These are phyloP conservation scores for Globisporangium acanthophoron DNA, from an alignment of 352 stramenopile genomes.

Conservation along the genomic window DNA sequence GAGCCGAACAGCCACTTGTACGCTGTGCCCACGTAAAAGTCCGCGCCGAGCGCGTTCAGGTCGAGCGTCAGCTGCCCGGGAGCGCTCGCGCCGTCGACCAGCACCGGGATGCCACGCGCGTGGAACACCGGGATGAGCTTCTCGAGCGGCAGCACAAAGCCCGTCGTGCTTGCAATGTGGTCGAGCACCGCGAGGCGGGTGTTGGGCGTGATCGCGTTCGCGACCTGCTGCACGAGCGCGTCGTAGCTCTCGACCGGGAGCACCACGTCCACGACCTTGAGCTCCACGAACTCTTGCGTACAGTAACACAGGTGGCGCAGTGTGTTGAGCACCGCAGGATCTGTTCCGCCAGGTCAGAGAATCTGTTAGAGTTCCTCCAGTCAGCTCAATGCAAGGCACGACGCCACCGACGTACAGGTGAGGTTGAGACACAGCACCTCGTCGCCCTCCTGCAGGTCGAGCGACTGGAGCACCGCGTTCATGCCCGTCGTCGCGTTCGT, in stretches of 20 bases:
- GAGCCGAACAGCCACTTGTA: slow-evolving; percentile 87
- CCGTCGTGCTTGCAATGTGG: slow-evolving; percentile 74
- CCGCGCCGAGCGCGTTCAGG: slow-evolving; percentile 51
- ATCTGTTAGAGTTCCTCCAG: neutral
- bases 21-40: slow-evolving; percentile 81
- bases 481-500: slow-evolving; percentile 82
- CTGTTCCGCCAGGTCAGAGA: slow-evolving; percentile 20
- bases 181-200: slow-evolving; percentile 81
- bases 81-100: slow-evolving; percentile 76
- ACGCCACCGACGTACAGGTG: slow-evolving; percentile 48
- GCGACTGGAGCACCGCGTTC: slow-evolving; percentile 78
- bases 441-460: slow-evolving; percentile 83
- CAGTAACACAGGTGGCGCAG: slow-evolving; percentile 81
- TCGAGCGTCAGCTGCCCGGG: slow-evolving; percentile 71
- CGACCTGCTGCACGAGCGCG: slow-evolving; percentile 60
- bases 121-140: slow-evolving; percentile 83
- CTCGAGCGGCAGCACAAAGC: slow-evolving; percentile 75
- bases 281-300: slow-evolving; percentile 85
- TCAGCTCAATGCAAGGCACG: neutral
- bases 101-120: slow-evolving; percentile 62
- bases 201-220: slow-evolving; percentile 70
- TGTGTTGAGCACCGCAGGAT: slow-evolving; percentile 79
- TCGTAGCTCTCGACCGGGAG: slow-evolving; percentile 71
- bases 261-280: slow-evolving; percentile 80
- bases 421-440: slow-evolving; percentile 86